phyloP scores from a whole-genome alignment of 257 asterid genomes.

The Solanum virginianum region DNA sequence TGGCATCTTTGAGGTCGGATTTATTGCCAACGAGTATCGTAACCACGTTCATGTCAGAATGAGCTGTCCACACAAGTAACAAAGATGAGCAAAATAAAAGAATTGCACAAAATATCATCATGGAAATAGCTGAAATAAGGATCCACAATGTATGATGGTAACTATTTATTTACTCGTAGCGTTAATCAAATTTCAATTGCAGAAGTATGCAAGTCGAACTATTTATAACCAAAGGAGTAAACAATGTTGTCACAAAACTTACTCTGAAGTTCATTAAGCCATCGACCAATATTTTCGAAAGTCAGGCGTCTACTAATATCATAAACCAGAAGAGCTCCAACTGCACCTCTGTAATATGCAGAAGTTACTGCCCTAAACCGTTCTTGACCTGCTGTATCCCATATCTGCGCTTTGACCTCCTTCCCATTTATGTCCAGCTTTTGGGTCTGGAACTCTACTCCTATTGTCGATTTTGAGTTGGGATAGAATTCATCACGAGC shows the following conservation, averaged over 20 bases:
- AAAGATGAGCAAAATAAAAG: not conserved
- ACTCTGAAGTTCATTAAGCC: slow-evolving; percentile 97
- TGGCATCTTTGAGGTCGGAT: slow-evolving; percentile 77
- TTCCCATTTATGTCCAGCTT: slow-evolving; percentile 75
- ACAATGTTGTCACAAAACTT: slow-evolving; percentile 15
- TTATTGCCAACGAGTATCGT: slow-evolving; percentile 90
- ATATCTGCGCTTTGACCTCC: slow-evolving; percentile 91
- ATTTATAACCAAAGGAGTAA: not conserved
- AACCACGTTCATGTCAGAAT: slow-evolving; percentile 94
- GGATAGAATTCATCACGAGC: slow-evolving; percentile 90
- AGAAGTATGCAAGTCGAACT: not conserved
- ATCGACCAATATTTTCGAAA: slow-evolving; percentile 67
- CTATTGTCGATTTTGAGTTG: slow-evolving; percentile 87
- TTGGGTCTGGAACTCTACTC: slow-evolving; percentile 97
- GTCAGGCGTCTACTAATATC: slow-evolving; percentile 91
- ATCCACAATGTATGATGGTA: not conserved
- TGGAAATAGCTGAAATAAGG: not conserved
- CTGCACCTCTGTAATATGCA: slow-evolving; percentile 96
- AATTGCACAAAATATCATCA: not conserved
- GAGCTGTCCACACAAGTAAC: slow-evolving; percentile 43
- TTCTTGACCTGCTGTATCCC: slow-evolving; percentile 99
- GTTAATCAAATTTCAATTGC: not conserved
- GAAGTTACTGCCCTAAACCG: slow-evolving; percentile 96
- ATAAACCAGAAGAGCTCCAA: slow-evolving; percentile 91
- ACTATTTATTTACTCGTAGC: not conserved